phyloP scores from a whole-genome alignment of 2,329 filamentous ascomycete species.

The Xylaria hypoxylon region DNA sequence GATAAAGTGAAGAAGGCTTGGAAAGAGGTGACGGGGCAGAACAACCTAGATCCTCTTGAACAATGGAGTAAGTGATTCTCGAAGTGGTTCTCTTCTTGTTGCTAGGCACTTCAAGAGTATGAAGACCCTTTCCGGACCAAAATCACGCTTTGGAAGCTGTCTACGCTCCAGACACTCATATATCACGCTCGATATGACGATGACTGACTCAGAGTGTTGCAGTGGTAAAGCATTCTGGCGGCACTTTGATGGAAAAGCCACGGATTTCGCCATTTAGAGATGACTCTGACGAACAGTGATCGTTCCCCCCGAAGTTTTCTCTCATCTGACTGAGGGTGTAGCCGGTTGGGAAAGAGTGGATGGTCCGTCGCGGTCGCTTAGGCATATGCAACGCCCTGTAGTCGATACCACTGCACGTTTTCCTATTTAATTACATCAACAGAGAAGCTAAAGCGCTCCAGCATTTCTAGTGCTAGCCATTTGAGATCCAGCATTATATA shows the following conservation, averaged over 20 bases:
- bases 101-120: neutral
- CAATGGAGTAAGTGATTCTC: slow-evolving; percentile 40
- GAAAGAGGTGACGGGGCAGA: slow-evolving; percentile 35
- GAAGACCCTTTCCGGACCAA: neutral
- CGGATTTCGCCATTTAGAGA: neutral
- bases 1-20: slow-evolving; percentile 34
- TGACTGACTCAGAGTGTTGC: neutral
- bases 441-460: neutral
- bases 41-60: slow-evolving; percentile 43
- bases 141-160: neutral
- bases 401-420: neutral
- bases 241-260: slow-evolving; percentile 38
- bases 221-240: slow-evolving; percentile 46
- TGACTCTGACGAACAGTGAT: slow-evolving; percentile 10
- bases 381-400: neutral
- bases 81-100: neutral
- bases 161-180: neutral
- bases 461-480: neutral
- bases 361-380: neutral
- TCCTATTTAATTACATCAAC: neutral
- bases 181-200: no score
- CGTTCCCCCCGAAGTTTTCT: neutral
- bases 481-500: neutral
- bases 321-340: neutral
- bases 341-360: neutral